Conservation (phyloP, 495 filamentous ascomycete species). For the Penicillium coffeae region DNA sequence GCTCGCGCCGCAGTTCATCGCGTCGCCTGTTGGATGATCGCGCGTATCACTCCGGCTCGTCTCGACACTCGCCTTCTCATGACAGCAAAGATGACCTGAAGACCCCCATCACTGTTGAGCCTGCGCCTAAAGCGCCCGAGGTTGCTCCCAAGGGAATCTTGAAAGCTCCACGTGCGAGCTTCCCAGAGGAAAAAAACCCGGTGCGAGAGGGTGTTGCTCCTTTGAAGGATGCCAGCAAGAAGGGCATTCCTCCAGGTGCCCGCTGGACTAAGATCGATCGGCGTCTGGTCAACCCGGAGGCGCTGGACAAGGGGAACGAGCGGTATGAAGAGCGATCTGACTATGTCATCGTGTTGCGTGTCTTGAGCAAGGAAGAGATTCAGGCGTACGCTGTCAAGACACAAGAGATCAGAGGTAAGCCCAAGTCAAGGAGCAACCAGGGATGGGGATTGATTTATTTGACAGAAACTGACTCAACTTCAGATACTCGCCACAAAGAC, state of each 20-base stretch:
- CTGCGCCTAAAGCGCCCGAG: slow-evolving; percentile 33
- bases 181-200: slow-evolving; percentile 73
- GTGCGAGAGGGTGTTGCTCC: slow-evolving; percentile 87
- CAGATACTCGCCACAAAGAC: slow-evolving; percentile 37
- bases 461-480: slow-evolving; percentile 7
- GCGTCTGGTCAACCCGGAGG: slow-evolving; percentile 76
- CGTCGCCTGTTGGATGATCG: slow-evolving; percentile 21
- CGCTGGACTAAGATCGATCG: slow-evolving; percentile 89
- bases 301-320: slow-evolving; percentile 71
- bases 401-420: slow-evolving; percentile 68
- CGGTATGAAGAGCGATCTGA: slow-evolving; percentile 77
- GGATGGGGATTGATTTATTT: not conserved
- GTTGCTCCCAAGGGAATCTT: slow-evolving; percentile 63
- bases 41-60: slow-evolving; percentile 4
- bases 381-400: slow-evolving; percentile 74
- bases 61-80: slow-evolving; percentile 7
- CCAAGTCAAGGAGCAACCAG: not conserved
- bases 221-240: slow-evolving; percentile 71
- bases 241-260: slow-evolving; percentile 70
- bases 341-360: slow-evolving; percentile 79
- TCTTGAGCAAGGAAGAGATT: slow-evolving; percentile 77
- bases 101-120: slow-evolving; percentile 29
- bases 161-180: slow-evolving; percentile 66
- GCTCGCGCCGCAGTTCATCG: slow-evolving; percentile 5
- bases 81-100: slow-evolving; percentile 25